Evolutionary conservation across 306 rosid species (phyloP), one percentile per base, ranked within the genome.

Genomic region (Amphicarpaea edgeworthii): DNA sequence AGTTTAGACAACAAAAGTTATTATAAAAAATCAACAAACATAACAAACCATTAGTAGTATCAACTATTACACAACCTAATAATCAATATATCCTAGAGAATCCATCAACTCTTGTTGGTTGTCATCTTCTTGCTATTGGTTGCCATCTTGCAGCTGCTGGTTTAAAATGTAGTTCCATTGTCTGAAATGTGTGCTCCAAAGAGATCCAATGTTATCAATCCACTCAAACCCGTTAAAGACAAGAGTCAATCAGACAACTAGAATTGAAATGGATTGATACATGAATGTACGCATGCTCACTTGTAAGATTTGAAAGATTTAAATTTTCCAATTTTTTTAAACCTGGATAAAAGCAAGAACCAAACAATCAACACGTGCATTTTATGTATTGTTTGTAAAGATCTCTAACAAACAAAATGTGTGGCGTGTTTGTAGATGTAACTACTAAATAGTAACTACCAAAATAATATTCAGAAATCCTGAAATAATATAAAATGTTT

Each of bases 111-210:
- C n/a, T n/a, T n/a, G n/a, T n/a, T n/a, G n/a, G n/a, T n/a, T n/a
- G n/a, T n/a, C n/a, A n/a, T n/a, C n/a, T n/a, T n/a, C n/a, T n/a
- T n/a, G n/a, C n/a, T n/a, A n/a, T n/a, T n/a, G n/a, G n/a, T n/a
- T n/a, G n/a, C n/a, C n/a, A n/a, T n/a, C n/a, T n/a, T n/a, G n/a
- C n/a, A n/a, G n/a, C n/a, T n/a, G n/a, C n/a, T n/a, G n/a, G n/a
- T n/a, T n/a, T n/a, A 77, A 87, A 81, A 83, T 64, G 84, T 24
- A 42, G 92, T 86, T 82, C 99, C 99, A 17, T 87, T 73, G 70
- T 95, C 99, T 24, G 97, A 83, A 78, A 92, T 90, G 38, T 81
- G 96, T 59, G 99, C 97, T 71, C 97, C 99, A 65, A 95, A 92
- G 64, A 95, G 97, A 90, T 95, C 99, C 83, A 95, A 81, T 74